phyloP scores from a whole-genome alignment of 2,329 filamentous ascomycete species.

The Aspergillus sergii region DNA sequence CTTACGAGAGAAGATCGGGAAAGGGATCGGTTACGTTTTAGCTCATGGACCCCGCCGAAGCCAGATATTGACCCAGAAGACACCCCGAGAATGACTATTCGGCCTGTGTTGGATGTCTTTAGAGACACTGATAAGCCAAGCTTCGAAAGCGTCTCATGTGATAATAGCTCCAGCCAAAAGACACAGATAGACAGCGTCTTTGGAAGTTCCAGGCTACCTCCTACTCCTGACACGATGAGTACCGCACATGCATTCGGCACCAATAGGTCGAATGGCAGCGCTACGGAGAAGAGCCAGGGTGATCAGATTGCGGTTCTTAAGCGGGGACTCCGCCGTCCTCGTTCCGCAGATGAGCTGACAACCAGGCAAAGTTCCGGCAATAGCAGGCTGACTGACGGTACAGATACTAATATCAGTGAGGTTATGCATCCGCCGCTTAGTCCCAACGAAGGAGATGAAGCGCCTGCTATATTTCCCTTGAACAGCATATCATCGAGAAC shows the following conservation, averaged over 20 bases:
- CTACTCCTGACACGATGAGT: slow-evolving; percentile 49
- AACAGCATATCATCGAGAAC: slow-evolving; percentile 31
- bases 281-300: slow-evolving; percentile 29
- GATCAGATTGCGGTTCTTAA: slow-evolving; percentile 27
- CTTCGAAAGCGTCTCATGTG: slow-evolving; percentile 29
- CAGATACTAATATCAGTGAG: slow-evolving; percentile 38
- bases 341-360: slow-evolving; percentile 39
- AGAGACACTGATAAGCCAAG: slow-evolving; percentile 20
- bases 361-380: slow-evolving; percentile 33
- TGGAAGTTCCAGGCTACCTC: slow-evolving; percentile 38
- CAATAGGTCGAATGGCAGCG: slow-evolving; percentile 39
- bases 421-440: slow-evolving; percentile 28
- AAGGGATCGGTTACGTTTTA: slow-evolving; percentile 29
- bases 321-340: slow-evolving; percentile 30
- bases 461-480: slow-evolving; percentile 37
- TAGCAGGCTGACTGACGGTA: slow-evolving; percentile 32
- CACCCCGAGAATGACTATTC: slow-evolving; percentile 20
- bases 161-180: slow-evolving; percentile 27
- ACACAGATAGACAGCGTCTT: slow-evolving; percentile 37
- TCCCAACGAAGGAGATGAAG: slow-evolving; percentile 23
- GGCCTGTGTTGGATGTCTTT: slow-evolving; percentile 25
- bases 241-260: slow-evolving; percentile 36
- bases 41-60: slow-evolving; percentile 36
- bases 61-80: slow-evolving; percentile 20
- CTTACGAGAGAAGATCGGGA: slow-evolving; percentile 19